Evolutionary conservation across 805 yeast species (phyloP).

Genomic region (Blastobotrys chiropterorum): DNA sequence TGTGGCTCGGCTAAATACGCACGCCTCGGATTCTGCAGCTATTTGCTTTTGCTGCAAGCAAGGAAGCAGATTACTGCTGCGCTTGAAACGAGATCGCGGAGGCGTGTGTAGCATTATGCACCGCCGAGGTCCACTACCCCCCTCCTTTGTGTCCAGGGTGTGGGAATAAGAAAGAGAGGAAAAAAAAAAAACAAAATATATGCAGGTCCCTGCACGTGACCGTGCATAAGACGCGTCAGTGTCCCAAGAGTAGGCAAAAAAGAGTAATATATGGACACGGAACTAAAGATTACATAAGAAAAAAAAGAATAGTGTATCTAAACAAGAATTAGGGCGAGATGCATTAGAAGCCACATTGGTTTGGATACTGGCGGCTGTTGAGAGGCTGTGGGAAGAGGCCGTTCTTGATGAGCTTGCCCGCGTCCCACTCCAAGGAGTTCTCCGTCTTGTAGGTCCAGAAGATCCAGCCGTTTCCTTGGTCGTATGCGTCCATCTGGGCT

Average conservation of each 20-base stretch:
- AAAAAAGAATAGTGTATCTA: background rate
- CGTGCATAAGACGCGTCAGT: background rate
- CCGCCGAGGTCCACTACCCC: no score
- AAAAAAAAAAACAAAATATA: conserved; percentile 11
- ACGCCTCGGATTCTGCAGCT: no score
- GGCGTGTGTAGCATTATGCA: no score
- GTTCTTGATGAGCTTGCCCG: conserved; percentile 48
- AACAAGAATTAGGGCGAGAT: background rate
- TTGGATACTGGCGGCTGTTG: conserved; percentile 56
- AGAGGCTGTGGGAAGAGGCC: conserved; percentile 81
- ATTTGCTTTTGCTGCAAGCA: no score
- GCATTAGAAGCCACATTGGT: conserved; percentile 48
- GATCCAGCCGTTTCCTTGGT: conserved; percentile 74
- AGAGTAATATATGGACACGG: background rate
- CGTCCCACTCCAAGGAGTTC: conserved; percentile 78
- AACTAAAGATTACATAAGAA: background rate
- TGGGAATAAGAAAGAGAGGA: background rate
- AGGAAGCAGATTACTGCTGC: no score
- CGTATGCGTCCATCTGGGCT: conserved; percentile 86
- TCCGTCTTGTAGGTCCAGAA: conserved; percentile 95
- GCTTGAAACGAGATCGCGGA: no score
- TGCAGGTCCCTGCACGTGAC: background rate
- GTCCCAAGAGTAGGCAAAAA: no score
- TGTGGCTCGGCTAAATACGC: no score
- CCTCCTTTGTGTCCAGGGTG: background rate